Percentiles rank a stretch among this genome's conserved stretches.
phyloP scores from a whole-genome alignment of 2,329 filamentous ascomycete species.

The Byssochlamys sp. region DNA sequence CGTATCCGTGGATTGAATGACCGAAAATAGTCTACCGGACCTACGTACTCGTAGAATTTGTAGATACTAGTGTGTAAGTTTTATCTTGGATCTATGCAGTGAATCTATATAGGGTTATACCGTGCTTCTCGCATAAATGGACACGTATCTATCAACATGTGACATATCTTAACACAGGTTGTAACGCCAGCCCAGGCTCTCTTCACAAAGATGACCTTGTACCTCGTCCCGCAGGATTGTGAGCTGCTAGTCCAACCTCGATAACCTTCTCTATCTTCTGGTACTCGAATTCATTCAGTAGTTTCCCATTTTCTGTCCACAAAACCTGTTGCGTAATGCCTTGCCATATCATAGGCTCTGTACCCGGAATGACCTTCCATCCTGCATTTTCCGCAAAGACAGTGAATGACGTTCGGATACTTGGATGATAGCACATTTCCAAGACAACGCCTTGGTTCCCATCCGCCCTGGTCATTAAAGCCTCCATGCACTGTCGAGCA shows the following conservation, averaged over 20 bases:
- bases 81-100: too few species aligned
- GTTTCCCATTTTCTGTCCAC: slow-evolving; percentile 10
- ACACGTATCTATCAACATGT: neutral
- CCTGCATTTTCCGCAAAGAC: slow-evolving; percentile 7
- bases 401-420: slow-evolving; percentile 9
- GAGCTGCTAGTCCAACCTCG: neutral
- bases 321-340: slow-evolving; percentile 14
- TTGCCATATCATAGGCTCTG: slow-evolving; percentile 12
- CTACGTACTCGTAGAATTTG: too few species aligned
- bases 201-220: neutral
- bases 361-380: slow-evolving; percentile 12
- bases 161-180: neutral
- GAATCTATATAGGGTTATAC: neutral
- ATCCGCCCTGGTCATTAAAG: neutral
- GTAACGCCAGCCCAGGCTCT: neutral
- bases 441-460: slow-evolving; percentile 11
- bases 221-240: neutral
- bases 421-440: slow-evolving; percentile 19
- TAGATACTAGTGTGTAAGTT: too few species aligned
- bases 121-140: neutral
- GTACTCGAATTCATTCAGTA: neutral
- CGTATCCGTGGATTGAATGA: too few species aligned
- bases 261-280: neutral
- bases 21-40: too few species aligned
- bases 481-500: neutral